These are phyloP conservation scores for Cryptococcus deneoformans DNA, from an alignment of 1,284 basidiomycete species.

Conservation along the genomic window DNA sequence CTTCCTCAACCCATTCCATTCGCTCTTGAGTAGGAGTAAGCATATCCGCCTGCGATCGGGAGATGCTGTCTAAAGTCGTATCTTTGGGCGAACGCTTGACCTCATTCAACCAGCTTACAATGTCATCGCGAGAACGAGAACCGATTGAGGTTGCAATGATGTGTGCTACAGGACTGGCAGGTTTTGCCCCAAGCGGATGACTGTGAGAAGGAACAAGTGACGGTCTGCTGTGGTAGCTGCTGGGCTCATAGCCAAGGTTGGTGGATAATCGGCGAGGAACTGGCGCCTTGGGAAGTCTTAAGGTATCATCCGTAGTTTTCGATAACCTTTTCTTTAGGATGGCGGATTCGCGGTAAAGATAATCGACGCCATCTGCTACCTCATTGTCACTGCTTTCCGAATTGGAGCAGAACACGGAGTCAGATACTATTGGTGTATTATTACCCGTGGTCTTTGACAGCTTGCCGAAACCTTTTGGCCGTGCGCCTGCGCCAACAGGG, in stretches of 20 bases:
- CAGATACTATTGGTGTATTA: slow-evolving; percentile 30
- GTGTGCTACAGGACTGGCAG: slow-evolving; percentile 25
- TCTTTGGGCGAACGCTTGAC: slow-evolving; percentile 23
- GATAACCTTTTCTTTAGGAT: background rate
- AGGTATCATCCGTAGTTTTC: background rate
- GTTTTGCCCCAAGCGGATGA: slow-evolving; percentile 6
- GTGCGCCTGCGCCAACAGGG: background rate
- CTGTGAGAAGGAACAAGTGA: background rate
- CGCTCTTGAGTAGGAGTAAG: slow-evolving; percentile 8
- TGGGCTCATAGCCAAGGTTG: slow-evolving; percentile 5
- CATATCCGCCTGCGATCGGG: slow-evolving; percentile 5
- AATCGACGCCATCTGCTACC: slow-evolving; percentile 4
- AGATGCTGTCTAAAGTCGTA: slow-evolving; percentile 1
- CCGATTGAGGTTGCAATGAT: slow-evolving; percentile 39
- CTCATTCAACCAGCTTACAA: slow-evolving; percentile 43
- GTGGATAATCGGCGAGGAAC: background rate
- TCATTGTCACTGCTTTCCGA: slow-evolving; percentile 38
- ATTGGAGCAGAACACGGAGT: slow-evolving; percentile 41
- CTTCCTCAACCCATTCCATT: slow-evolving; percentile 12
- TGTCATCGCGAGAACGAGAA: slow-evolving; percentile 44
- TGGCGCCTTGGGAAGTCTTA: background rate
- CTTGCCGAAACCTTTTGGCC: slow-evolving; percentile 11
- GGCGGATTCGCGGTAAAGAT: slow-evolving; percentile 1
- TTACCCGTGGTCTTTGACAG: slow-evolving; percentile 31
- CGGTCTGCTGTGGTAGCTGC: slow-evolving; percentile 1